phyloP scores from a whole-genome alignment of 805 yeast genomes.

The Candida pseudoglaebosa region DNA sequence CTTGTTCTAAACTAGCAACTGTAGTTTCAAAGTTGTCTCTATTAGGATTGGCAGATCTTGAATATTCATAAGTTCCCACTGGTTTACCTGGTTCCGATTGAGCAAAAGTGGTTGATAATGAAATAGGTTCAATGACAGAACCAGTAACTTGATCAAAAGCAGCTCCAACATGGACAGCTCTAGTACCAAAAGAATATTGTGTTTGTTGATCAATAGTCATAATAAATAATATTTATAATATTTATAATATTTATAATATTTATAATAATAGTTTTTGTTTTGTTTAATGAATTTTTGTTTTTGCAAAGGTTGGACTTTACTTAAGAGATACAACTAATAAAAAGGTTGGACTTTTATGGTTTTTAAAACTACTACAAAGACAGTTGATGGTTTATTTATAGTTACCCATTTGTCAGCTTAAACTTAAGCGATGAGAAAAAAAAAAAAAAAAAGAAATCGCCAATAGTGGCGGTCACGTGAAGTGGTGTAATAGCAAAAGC shows the following conservation, averaged over 20 bases:
- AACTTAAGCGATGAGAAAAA: too few relatives aligned
- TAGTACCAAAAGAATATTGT: constrained; percentile 61
- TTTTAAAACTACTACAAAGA: too few relatives aligned
- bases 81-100: constrained; percentile 77
- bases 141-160: constrained; percentile 70
- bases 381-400: too few relatives aligned
- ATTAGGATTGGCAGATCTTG: constrained; percentile 84
- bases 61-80: constrained; percentile 75
- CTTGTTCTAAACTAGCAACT: constrained; percentile 75
- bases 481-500: too few relatives aligned
- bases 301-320: constrained; percentile 3
- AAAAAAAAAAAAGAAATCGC: too few relatives aligned
- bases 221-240: constrained; percentile 2
- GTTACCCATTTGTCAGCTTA: too few relatives aligned
- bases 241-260: background rate
- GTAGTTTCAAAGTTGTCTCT: constrained; percentile 77
- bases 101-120: constrained; percentile 81
- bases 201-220: constrained; percentile 37
- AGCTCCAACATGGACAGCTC: constrained; percentile 83
- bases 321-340: background rate
- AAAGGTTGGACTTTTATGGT: too few relatives aligned
- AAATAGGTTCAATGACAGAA: constrained; percentile 82
- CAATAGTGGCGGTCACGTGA: too few relatives aligned
- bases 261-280: too few relatives aligned
- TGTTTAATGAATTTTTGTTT: too few relatives aligned